Conservation (phyloP, 495 filamentous ascomycete genomes). For the Cairneyella variabilis region DNA sequence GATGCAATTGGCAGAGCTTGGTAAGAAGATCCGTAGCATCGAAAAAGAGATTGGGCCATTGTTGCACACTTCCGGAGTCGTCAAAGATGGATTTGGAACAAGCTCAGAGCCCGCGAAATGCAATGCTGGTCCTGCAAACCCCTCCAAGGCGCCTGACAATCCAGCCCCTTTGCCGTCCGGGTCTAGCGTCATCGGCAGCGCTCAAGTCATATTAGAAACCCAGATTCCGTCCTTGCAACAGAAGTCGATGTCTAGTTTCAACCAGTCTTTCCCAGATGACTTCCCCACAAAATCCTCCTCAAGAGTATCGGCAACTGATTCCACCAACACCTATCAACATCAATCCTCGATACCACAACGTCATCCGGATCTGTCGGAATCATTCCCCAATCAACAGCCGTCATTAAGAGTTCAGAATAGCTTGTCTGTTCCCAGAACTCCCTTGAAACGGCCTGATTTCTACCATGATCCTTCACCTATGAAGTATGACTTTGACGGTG, state of each 20-base stretch:
- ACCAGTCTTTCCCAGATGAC: background rate
- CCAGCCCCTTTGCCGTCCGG: constrained; percentile 4
- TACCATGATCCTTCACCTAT: constrained; percentile 4
- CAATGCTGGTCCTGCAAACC: background rate
- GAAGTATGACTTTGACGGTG: constrained; percentile 15
- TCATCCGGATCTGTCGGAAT: background rate
- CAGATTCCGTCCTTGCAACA: constrained; percentile 30
- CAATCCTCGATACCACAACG: background rate
- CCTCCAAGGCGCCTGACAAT: constrained; percentile 6
- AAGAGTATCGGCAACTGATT: background rate
- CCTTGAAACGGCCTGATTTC: constrained; percentile 21
- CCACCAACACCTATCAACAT: background rate
- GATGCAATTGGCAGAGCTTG: constrained; percentile 9
- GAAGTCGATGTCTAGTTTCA: background rate
- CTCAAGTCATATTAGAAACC: constrained; percentile 47
- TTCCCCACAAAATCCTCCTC: background rate
- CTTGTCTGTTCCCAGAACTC: no score
- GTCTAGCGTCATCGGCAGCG: constrained; percentile 30
- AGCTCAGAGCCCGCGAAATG: background rate
- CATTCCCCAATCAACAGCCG: background rate
- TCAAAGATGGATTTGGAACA: constrained; percentile 24
- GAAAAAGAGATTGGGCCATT: constrained; percentile 16
- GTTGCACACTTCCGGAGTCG: constrained; percentile 19
- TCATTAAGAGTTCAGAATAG: no score
- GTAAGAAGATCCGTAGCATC: constrained; percentile 10